Conservation (phyloP, 2,329 filamentous ascomycete species). For the Coniochaeta ligniaria region DNA sequence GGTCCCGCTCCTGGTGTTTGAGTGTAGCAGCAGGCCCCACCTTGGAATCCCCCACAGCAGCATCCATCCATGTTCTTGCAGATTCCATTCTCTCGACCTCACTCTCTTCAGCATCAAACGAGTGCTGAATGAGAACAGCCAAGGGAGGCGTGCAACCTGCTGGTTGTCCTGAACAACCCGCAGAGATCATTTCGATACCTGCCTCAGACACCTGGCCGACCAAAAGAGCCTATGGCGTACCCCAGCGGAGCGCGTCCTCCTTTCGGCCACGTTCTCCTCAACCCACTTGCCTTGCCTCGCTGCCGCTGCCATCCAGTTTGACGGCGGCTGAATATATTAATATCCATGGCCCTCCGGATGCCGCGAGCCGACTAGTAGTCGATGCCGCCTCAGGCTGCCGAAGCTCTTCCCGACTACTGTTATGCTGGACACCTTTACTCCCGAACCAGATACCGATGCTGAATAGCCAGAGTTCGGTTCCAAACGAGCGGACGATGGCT, state of each 20-base stretch:
- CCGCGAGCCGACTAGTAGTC: background rate
- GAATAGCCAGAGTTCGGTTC: background rate
- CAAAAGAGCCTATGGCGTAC: background rate
- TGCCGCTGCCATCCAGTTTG: background rate
- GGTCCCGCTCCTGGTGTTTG: too few species aligned
- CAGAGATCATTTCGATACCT: too few species aligned
- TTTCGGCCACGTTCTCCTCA: background rate
- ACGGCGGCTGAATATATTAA: background rate
- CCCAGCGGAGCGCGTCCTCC: background rate
- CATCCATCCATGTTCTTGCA: too few species aligned
- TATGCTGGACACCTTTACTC: background rate
- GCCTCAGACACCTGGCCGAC: background rate
- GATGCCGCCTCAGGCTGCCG: background rate
- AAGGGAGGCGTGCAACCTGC: too few species aligned
- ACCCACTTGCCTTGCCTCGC: background rate
- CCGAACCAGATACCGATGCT: background rate
- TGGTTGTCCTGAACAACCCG: too few species aligned
- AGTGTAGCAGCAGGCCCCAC: too few species aligned
- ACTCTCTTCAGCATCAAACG: too few species aligned
- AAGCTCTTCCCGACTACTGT: background rate
- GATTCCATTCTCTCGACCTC: too few species aligned
- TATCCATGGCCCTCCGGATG: background rate
- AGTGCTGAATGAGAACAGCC: too few species aligned
- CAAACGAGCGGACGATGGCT: background rate
- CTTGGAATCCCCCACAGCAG: too few species aligned